Evolutionary conservation across 2,329 filamentous ascomycete species (phyloP).

Genomic region (Colletotrichum gigasporum): DNA sequence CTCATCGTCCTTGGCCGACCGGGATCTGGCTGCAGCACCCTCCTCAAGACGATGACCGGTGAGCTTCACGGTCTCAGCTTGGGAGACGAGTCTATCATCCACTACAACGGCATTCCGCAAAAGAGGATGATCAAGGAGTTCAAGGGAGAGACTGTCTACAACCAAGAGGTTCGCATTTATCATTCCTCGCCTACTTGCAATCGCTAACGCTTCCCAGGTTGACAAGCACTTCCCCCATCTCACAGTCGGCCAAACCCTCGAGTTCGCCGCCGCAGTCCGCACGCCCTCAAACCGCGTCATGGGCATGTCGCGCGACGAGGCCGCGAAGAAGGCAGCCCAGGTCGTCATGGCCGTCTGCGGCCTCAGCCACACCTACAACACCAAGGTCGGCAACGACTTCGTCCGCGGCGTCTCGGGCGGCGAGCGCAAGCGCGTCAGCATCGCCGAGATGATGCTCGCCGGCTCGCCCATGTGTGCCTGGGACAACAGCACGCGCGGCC

Average conservation of each 20-base stretch:
- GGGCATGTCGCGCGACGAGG: conserved; percentile 69
- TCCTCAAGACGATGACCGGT: conserved; percentile 70
- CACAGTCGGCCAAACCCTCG: conserved; percentile 77
- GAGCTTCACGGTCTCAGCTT: conserved; percentile 67
- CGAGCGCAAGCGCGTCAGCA: conserved; percentile 82
- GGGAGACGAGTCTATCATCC: conserved; percentile 59
- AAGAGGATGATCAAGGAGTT: conserved; percentile 67
- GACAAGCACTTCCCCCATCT: conserved; percentile 83
- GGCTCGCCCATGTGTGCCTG: conserved; percentile 66
- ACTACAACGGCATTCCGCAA: conserved; percentile 70
- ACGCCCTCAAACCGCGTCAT: conserved; percentile 73
- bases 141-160: conserved; percentile 75
- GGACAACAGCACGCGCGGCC: conserved; percentile 78
- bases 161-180: conserved; percentile 66
- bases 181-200: too few relatives aligned
- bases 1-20: conserved; percentile 75
- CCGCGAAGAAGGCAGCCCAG: conserved; percentile 68
- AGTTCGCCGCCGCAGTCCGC: conserved; percentile 75
- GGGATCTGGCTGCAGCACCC: conserved; percentile 70
- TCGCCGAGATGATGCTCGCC: conserved; percentile 80
- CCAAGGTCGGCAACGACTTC: conserved; percentile 79
- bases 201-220: conserved; percentile 46
- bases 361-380: conserved; percentile 76
- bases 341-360: conserved; percentile 78
- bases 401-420: conserved; percentile 77